phyloP scores from a whole-genome alignment of 495 filamentous ascomycete species.

The Hypoxylon fuscum region DNA sequence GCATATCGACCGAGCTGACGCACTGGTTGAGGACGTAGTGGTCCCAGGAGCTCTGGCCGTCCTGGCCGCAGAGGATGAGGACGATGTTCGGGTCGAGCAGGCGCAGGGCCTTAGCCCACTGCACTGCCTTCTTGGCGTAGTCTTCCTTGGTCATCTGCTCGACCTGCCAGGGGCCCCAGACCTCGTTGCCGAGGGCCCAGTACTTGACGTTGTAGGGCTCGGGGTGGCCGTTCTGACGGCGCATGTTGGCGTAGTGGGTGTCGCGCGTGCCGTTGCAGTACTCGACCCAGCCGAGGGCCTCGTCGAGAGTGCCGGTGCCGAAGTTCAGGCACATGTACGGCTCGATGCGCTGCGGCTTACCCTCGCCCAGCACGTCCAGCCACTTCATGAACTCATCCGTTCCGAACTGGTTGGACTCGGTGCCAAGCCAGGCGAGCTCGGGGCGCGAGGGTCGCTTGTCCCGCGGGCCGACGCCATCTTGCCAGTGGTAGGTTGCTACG shows the following conservation, averaged over 20 bases:
- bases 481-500: slow-evolving; percentile 83
- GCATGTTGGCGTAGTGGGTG: slow-evolving; percentile 81
- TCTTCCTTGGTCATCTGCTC: slow-evolving; percentile 77
- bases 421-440: slow-evolving; percentile 78
- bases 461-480: slow-evolving; percentile 77
- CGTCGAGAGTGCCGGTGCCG: slow-evolving; percentile 76
- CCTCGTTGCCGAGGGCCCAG: slow-evolving; percentile 75
- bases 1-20: slow-evolving; percentile 75
- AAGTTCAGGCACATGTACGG: slow-evolving; percentile 82
- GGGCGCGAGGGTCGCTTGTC: slow-evolving; percentile 71
- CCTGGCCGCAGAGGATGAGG: slow-evolving; percentile 77
- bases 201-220: slow-evolving; percentile 76
- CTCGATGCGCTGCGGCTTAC: slow-evolving; percentile 58
- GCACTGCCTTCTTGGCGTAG: slow-evolving; percentile 77
- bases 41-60: slow-evolving; percentile 75
- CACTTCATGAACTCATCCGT: slow-evolving; percentile 87
- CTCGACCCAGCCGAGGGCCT: slow-evolving; percentile 80
- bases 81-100: slow-evolving; percentile 72
- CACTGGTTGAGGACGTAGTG: slow-evolving; percentile 74
- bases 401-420: slow-evolving; percentile 79
- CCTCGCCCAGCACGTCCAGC: slow-evolving; percentile 68
- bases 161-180: slow-evolving; percentile 83
- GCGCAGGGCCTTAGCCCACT: slow-evolving; percentile 85
- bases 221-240: slow-evolving; percentile 73
- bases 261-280: slow-evolving; percentile 79